These are phyloP conservation scores for Sarcodon aspratus DNA, from an alignment of 768 basidiomycete species.

Conservation along the genomic window DNA sequence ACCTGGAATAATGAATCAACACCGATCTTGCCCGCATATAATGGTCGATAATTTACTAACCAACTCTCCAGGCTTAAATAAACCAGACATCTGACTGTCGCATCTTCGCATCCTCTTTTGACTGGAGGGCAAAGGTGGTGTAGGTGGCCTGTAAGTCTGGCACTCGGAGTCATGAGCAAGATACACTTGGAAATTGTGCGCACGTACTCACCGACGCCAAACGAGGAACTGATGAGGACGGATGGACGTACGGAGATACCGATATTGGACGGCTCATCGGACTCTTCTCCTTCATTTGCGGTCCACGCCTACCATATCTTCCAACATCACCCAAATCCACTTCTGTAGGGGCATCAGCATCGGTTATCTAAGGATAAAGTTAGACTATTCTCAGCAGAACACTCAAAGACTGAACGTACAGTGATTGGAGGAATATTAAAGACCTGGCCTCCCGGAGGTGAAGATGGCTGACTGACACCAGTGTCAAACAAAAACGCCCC, in stretches of 20 bases:
- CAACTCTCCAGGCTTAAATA: not conserved
- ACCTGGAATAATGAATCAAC: not conserved
- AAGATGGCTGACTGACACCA: no score
- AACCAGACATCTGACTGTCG: not conserved
- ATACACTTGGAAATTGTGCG: no score
- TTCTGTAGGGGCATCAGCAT: not conserved
- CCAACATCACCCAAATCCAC: constrained; percentile 1
- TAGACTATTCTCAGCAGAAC: no score
- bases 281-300: constrained; percentile 1
- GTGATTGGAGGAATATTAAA: no score
- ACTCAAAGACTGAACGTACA: no score
- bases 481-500: no score
- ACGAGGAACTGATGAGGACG: constrained; percentile 4
- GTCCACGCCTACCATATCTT: not conserved
- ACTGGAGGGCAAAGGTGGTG: constrained; percentile 16
- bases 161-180: no score
- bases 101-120: constrained; percentile 2
- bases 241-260: not conserved
- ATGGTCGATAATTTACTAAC: no score
- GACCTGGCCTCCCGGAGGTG: no score
- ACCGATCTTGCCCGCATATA: no score
- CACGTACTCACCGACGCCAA: not conserved
- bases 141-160: constrained; percentile 21
- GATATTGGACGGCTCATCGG: constrained; percentile 1
- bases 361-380: no score